A percentile compares a stretch with the other conserved stretches of the same genome.
Evolutionary conservation across 2,329 filamentous ascomycete species (phyloP).

Genomic region (Chaetomium strumarium): DNA sequence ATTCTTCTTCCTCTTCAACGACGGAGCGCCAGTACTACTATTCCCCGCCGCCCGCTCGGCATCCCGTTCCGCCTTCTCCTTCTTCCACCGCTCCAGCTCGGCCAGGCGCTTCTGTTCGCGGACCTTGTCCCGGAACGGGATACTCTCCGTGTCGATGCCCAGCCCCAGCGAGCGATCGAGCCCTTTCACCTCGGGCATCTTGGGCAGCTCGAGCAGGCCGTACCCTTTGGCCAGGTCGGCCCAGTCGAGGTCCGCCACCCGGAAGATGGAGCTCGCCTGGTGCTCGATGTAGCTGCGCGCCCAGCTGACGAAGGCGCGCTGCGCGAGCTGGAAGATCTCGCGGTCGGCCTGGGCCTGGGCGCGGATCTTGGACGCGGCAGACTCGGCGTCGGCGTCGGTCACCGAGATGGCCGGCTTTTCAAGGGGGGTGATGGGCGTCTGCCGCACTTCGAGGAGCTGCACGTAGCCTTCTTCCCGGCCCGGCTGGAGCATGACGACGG

Average conservation of each 20-base stretch:
- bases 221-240: slow-evolving; percentile 71
- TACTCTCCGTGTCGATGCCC: slow-evolving; percentile 61
- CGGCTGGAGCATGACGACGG: slow-evolving; percentile 77
- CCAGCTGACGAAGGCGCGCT: slow-evolving; percentile 90
- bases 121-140: slow-evolving; percentile 65
- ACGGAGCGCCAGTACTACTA: slow-evolving; percentile 30
- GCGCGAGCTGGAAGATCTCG: slow-evolving; percentile 76
- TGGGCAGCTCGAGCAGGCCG: slow-evolving; percentile 80
- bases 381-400: slow-evolving; percentile 55
- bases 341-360: slow-evolving; percentile 48
- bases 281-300: slow-evolving; percentile 88
- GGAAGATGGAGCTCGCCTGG: slow-evolving; percentile 86
- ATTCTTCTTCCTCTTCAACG: slow-evolving; percentile 55
- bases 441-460: slow-evolving; percentile 76
- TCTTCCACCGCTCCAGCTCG: slow-evolving; percentile 46
- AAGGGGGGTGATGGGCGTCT: slow-evolving; percentile 71
- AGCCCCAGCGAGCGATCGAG: slow-evolving; percentile 57
- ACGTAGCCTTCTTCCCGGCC: slow-evolving; percentile 88
- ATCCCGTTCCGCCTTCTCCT: slow-evolving; percentile 32
- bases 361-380: slow-evolving; percentile 28
- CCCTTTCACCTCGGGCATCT: slow-evolving; percentile 82
- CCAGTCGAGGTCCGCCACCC: slow-evolving; percentile 78
- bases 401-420: slow-evolving; percentile 50
- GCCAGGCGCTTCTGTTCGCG: slow-evolving; percentile 60
- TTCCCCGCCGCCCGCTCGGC: slow-evolving; percentile 33